Evolutionary conservation across 1,139 yeast genomes (phyloP).

Genomic region (Suhomyces guaymorum): DNA sequence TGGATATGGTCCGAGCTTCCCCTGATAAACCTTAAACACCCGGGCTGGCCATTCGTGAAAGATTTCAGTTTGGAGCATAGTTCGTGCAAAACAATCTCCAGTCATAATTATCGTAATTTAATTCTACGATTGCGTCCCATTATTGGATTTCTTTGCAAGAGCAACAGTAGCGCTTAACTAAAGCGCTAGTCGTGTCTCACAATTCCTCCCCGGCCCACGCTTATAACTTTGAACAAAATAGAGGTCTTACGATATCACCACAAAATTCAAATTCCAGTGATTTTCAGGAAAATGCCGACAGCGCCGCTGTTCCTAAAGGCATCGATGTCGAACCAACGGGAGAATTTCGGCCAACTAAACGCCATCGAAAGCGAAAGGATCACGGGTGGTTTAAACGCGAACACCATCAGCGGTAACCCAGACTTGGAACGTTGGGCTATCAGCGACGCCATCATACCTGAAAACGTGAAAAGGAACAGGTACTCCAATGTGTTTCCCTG

Average conservation of each 20-base stretch:
- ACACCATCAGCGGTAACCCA: background rate
- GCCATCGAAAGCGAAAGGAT: conserved; percentile 15
- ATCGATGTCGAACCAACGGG: conserved; percentile 12
- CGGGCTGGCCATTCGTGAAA: too few species aligned
- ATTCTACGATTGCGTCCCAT: too few species aligned
- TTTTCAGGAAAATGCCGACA: conserved; percentile 12
- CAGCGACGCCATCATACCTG: conserved; percentile 19
- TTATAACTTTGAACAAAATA: conserved; percentile 1
- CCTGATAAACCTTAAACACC: too few species aligned
- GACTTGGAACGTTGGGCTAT: conserved; percentile 22
- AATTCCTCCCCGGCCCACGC: conserved; percentile 1
- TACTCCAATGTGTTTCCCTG: conserved; percentile 48
- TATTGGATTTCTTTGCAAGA: too few species aligned
- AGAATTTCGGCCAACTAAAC: conserved; percentile 18
- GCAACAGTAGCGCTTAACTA: too few species aligned
- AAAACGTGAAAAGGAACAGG: conserved; percentile 34
- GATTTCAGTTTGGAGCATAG: too few species aligned
- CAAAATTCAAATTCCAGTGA: conserved; percentile 15
- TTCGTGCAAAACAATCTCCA: too few species aligned
- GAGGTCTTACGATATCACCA: conserved; percentile 3
- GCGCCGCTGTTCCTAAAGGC: conserved; percentile 16
- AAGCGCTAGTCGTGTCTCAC: conserved; percentile 7
- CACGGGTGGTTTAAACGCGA: conserved; percentile 7
- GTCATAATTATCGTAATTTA: too few species aligned
- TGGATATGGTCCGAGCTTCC: too few species aligned